Evolutionary conservation across 768 basidiomycete genomes (phyloP), one percentile per base, ranked within the genome.

Genomic region (Strobilomyces echinocephalus): DNA sequence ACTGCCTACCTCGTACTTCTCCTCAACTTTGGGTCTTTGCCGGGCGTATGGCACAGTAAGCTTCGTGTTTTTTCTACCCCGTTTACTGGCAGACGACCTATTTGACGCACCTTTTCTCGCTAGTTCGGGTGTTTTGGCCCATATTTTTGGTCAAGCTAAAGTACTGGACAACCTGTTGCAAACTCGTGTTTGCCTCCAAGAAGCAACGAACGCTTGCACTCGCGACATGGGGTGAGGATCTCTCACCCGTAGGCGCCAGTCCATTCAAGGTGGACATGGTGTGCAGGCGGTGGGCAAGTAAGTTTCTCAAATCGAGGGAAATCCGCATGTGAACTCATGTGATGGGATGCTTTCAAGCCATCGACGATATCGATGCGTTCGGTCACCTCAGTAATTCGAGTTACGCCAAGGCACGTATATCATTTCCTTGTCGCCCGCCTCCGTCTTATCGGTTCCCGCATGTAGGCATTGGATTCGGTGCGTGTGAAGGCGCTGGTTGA

Each of bases 371-470:
- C 40, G 90, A 92, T 48, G 20, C 57, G 46, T 68, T 67, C 84
- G 83, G 61, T 65, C 89, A 92, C 62, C 74, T 91, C 53, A 89
- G 87, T 65, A 92, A 92, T 63, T 89, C 88, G 0, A 84, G 81
- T 49, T 92, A 91, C 57, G 79, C 86, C 5, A 90, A 88, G 75
- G 85, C 80, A 52, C 15, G 72, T 60, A 18, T 15, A 9, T 5
- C 1, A 40, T 18, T 26, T 15, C 26, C 16, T 18, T 11, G 6
- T 31, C 10, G 0, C 16, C 1, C 0, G 4, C 10, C 18, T 6
- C 2, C 2, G 46, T 2, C 21, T 52, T 9, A 53, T 34, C 18
- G 1, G 10, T 38, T 36, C 24, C 33, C 11, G 35, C n/a, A 18
- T 75, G 9, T 18, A 63, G 77, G 71, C 73, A 8, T 63, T 82